Percentiles rank a stretch among this genome's conserved stretches.
phyloP scores from a whole-genome alignment of 257 asterid genomes.

The Ligustrum vulgare region DNA sequence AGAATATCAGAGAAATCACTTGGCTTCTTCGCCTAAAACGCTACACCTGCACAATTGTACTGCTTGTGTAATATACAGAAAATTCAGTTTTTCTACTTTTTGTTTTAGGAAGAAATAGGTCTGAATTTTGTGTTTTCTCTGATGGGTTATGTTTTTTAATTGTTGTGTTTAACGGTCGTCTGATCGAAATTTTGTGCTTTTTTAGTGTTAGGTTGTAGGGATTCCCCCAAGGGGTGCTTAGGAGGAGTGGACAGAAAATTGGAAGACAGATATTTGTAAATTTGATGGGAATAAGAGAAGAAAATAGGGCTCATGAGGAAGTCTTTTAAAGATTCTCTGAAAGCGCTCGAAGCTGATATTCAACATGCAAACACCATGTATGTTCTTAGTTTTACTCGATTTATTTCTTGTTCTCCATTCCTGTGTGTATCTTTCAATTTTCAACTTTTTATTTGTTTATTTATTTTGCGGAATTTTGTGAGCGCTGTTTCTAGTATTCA shows the following conservation, averaged over 20 bases:
- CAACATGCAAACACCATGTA: constrained; percentile 91
- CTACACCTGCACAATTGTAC: neutral
- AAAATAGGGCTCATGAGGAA: constrained; percentile 59
- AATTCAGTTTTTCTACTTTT: neutral
- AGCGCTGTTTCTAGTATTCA: neutral
- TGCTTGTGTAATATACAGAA: neutral
- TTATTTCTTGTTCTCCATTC: neutral
- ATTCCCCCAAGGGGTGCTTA: constrained; percentile 2
- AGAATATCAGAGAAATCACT: neutral
- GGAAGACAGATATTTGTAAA: neutral
- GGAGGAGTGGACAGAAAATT: constrained; percentile 22
- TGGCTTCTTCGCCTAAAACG: neutral
- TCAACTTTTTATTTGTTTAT: neutral
- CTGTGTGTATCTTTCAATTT: neutral
- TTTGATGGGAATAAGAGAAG: constrained; percentile 17
- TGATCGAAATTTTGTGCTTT: neutral
- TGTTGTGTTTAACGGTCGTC: neutral
- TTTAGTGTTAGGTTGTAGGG: neutral
- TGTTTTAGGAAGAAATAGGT: neutral
- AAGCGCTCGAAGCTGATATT: constrained; percentile 94
- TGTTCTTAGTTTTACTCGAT: neutral
- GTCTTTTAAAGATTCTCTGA: constrained; percentile 82
- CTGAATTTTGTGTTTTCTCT: constrained; percentile 7
- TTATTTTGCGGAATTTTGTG: neutral
- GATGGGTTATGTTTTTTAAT: constrained; percentile 19